Base-by-base conservation (phyloP, 768 basidiomycete species). In the Tricholoma furcatifolium region DNA sequence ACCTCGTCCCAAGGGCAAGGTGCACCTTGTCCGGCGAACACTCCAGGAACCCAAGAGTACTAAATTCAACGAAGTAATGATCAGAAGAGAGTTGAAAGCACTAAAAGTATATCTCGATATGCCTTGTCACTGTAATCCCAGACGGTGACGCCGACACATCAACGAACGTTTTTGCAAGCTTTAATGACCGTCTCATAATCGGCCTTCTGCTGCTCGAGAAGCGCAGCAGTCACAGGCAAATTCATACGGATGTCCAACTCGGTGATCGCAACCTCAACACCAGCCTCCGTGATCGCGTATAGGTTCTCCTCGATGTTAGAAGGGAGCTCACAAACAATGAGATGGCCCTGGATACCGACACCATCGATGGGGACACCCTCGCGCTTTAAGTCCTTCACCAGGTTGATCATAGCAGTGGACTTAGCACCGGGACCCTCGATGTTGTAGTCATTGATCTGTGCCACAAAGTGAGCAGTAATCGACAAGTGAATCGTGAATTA, bases 191-290 rank as follows among this genome's bases (percentile, higher is more conserved):
- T 74, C 63, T 76, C 66, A 60, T 84, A 87, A 61, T 87, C 84
- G 53, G 67, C 71, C 60, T 76, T 70, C 62, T 86, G 83, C 60
- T 84, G 81, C 35, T 68, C 71, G 27, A 81, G 71, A 27, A 77
- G 68, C 1, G 76, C 77, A 17, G 66, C 57, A 4, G 81, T 81
- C 17, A 70, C 74, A 20, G 83, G 84, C 15, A 79, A 66, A 8
- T 71, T 72, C 73, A 84, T 82, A 50, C 84, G 76, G 61, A 82
- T 83, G 61, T 87, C 85, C 41, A 87, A 74, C 61, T 86, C 85
- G 3, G 85, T 87, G 59, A 86, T 78, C 14, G 84, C 84, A 31
- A 85, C 80, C 60, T 87, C 85, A 43, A 87, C 70, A 4, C 85
- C 83, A 24, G 85, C 76, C 10, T 75, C 76, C 11, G 80, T 74